Evolutionary conservation across 2,329 filamentous ascomycete species (phyloP).

Genomic region (Diplodia mutila): DNA sequence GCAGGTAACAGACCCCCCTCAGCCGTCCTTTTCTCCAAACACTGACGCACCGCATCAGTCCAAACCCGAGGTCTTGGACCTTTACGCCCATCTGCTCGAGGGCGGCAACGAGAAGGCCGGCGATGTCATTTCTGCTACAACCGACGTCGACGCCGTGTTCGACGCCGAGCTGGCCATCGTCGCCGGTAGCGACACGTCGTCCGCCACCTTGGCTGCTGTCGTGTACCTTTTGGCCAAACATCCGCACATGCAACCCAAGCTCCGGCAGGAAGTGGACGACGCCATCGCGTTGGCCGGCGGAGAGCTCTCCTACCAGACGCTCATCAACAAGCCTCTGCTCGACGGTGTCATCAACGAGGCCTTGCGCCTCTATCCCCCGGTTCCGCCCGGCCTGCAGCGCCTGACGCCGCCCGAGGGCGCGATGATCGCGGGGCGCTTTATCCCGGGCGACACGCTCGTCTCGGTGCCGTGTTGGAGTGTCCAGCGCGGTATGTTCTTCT

Average conservation of each 20-base stretch:
- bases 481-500: conserved; percentile 32
- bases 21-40: no score
- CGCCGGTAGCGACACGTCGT: conserved; percentile 52
- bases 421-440: conserved; percentile 40
- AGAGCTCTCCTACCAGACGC: conserved; percentile 40
- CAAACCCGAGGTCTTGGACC: conserved; percentile 40
- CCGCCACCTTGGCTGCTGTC: conserved; percentile 46
- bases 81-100: conserved; percentile 53
- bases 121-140: conserved; percentile 46
- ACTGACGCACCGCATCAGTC: conserved; percentile 26
- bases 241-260: conserved; percentile 37
- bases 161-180: conserved; percentile 56
- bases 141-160: conserved; percentile 51
- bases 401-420: conserved; percentile 42
- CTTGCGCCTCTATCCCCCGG: conserved; percentile 46
- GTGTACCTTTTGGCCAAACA: conserved; percentile 52
- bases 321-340: conserved; percentile 40
- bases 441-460: conserved; percentile 37
- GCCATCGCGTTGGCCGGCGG: conserved; percentile 43
- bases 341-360: conserved; percentile 47
- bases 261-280: conserved; percentile 40
- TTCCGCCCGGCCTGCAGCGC: conserved; percentile 43
- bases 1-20: no score
- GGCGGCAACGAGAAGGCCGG: conserved; percentile 49
- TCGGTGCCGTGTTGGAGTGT: conserved; percentile 38